Percentiles rank a stretch among this genome's conserved stretches.
Evolutionary conservation across 2,329 filamentous ascomycete species (phyloP).

Genomic region (Chrysoporthe puriensis): DNA sequence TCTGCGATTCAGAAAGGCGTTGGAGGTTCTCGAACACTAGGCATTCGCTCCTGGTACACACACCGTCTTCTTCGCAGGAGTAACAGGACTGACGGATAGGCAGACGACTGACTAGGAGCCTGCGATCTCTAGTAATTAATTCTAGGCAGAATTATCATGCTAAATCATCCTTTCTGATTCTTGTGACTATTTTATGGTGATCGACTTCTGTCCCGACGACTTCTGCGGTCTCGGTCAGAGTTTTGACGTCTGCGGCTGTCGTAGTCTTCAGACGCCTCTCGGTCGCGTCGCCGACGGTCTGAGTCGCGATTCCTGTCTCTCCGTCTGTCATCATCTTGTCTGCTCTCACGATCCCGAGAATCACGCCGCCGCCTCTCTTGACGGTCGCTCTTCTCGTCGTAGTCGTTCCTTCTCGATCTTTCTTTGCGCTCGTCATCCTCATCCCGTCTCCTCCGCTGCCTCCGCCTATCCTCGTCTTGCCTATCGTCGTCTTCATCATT

Average conservation of each 20-base stretch:
- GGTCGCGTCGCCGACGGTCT: conserved; percentile 36
- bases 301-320: conserved; percentile 35
- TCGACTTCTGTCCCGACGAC: conserved; percentile 46
- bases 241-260: conserved; percentile 27
- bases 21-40: conserved; percentile 25
- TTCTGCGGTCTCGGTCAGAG: conserved; percentile 33
- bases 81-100: conserved; percentile 24
- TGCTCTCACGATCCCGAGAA: conserved; percentile 37
- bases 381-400: conserved; percentile 30
- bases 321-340: conserved; percentile 34
- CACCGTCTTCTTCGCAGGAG: conserved; percentile 18
- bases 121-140: not conserved
- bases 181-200: conserved; percentile 40
- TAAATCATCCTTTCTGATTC: not conserved
- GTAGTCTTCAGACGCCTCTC: conserved; percentile 37
- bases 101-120: conserved; percentile 5
- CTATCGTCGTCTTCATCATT: conserved; percentile 30
- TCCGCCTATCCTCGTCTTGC: conserved; percentile 32
- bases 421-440: conserved; percentile 31
- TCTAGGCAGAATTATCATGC: not conserved
- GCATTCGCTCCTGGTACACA: not conserved
- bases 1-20: conserved; percentile 29
- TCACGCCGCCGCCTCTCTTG: conserved; percentile 31
- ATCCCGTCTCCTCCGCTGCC: conserved; percentile 28
- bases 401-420: conserved; percentile 45